These are phyloP conservation scores for Mucor plumbeus DNA, from an alignment of 371 early-diverging fungal genomes.

Conservation along the genomic window DNA sequence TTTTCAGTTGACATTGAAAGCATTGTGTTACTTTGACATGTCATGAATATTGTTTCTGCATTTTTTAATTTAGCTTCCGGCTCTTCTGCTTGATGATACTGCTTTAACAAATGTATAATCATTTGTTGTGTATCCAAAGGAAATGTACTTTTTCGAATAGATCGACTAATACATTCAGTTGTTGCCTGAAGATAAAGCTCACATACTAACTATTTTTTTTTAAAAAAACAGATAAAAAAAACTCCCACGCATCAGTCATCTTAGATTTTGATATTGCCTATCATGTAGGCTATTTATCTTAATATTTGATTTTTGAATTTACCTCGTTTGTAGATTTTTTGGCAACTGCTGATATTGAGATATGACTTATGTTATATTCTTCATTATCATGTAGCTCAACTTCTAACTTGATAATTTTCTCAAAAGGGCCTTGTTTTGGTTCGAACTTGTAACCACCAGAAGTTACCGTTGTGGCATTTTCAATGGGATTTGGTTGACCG, in stretches of 20 bases:
- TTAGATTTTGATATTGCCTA: neutral
- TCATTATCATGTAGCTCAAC: constrained; percentile 24
- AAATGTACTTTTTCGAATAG: constrained; percentile 20
- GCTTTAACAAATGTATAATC: constrained; percentile 20
- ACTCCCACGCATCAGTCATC: neutral
- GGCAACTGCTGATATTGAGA: constrained; percentile 27
- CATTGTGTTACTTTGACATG: constrained; percentile 11
- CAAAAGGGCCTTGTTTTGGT: neutral
- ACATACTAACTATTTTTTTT: constrained; percentile 16
- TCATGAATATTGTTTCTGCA: constrained; percentile 20
- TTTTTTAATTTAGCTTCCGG: constrained; percentile 7
- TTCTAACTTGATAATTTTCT: constrained; percentile 3
- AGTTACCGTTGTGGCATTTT: neutral
- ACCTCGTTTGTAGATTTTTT: constrained; percentile 25
- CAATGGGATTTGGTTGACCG: neutral
- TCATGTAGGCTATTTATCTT: neutral
- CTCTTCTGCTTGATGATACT: constrained; percentile 11
- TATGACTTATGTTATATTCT: constrained; percentile 30
- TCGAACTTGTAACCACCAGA: neutral
- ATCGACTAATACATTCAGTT: constrained; percentile 26
- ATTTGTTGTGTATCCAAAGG: constrained; percentile 23
- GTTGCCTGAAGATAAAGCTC: constrained; percentile 30
- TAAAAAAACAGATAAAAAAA: neutral
- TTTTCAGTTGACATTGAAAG: neutral
- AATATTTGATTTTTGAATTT: neutral